Base-by-base conservation (phyloP, 2,329 filamentous ascomycete genomes). In the Septoria linicola region DNA sequence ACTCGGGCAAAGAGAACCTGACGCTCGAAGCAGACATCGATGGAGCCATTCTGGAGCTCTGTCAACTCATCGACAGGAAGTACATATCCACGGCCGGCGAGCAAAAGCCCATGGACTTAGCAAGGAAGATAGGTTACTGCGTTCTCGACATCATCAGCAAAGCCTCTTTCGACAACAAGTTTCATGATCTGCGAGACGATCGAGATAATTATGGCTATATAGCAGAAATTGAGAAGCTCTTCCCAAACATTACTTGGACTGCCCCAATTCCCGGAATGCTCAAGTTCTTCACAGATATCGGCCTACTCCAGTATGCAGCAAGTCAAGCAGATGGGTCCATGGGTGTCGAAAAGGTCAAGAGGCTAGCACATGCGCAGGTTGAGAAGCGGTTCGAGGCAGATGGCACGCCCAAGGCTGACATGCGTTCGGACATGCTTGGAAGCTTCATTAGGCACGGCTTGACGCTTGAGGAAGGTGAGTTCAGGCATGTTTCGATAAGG, bases 1-100 rank as follows among this genome's bases (percentile, higher is more conserved):
- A 53, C 31, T 51, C 47, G 2, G 47, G 54, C 8, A 55, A 55
- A 40, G 53, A 51, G 21, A 50, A 53, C 20, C 23, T 41, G 14
- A 31, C 41, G 2, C 25, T 55, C 4, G 53, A 50, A 11, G 17
- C 10, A 19, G 37, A 49, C 16, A 23, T 57, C n/a, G 37, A 51
- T 39, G 44, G 23, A 16, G 27, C 20, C 11, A 30, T 54, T 14
- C 30, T 42, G 21, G 40, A 49, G 7, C 41, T 57, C 11, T 16
- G 32, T 23, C 21, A 36, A 3, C 32, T 41, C 35, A 47, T 54
- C 23, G 35, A 52, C 11, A 32, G 32, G 17, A 53, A 47, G 32
- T 48, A 51, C 23, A 36, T 30, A 16, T 43, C 31, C 23, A 23
- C 23, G n/a, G 40, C 45, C 20, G 41, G 37, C 4, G 17, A 48